Conservation (phyloP, 768 basidiomycete genomes). For the Termitomyces sp. region DNA sequence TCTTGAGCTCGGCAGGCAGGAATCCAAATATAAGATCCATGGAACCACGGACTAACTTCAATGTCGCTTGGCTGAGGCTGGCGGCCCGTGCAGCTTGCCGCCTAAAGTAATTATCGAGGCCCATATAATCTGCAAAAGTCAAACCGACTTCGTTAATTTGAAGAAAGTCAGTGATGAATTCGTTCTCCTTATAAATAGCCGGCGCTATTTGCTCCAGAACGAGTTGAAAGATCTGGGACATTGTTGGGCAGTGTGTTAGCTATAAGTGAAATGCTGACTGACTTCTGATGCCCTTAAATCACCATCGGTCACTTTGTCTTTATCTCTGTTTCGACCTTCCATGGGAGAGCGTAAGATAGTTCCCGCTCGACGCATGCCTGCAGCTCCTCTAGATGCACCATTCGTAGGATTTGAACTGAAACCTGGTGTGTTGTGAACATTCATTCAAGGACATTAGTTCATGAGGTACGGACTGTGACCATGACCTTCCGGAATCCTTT, state of each 20-base stretch:
- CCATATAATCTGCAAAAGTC: conserved; percentile 95
- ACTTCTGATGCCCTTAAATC: conserved; percentile 73
- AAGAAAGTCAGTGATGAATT: conserved; percentile 87
- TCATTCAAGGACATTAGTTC: not conserved
- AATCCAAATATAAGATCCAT: conserved; percentile 97
- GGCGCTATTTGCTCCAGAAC: conserved; percentile 73
- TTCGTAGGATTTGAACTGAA: conserved; percentile 37
- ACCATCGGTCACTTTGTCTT: conserved; percentile 50
- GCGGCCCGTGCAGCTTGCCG: conserved; percentile 78
- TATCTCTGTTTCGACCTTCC: conserved; percentile 56
- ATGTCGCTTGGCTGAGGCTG: conserved; percentile 60
- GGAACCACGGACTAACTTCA: conserved; percentile 79
- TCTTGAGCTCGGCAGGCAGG: conserved; percentile 73
- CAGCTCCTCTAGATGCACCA: conserved; percentile 42
- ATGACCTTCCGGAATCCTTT: conserved; percentile 60
- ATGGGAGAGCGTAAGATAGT: conserved; percentile 79
- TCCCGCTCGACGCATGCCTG: conserved; percentile 73
- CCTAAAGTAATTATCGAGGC: conserved; percentile 89
- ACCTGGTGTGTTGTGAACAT: conserved; percentile 24
- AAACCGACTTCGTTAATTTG: conserved; percentile 85
- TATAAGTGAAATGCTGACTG: not conserved
- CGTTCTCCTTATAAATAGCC: conserved; percentile 76
- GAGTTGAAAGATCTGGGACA: conserved; percentile 62
- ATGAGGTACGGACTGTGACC: conserved; percentile 53
- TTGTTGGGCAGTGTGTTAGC: not conserved